Evolutionary conservation across 2,329 filamentous ascomycete genomes (phyloP).

Genomic region (Ascosphaera aggregata): DNA sequence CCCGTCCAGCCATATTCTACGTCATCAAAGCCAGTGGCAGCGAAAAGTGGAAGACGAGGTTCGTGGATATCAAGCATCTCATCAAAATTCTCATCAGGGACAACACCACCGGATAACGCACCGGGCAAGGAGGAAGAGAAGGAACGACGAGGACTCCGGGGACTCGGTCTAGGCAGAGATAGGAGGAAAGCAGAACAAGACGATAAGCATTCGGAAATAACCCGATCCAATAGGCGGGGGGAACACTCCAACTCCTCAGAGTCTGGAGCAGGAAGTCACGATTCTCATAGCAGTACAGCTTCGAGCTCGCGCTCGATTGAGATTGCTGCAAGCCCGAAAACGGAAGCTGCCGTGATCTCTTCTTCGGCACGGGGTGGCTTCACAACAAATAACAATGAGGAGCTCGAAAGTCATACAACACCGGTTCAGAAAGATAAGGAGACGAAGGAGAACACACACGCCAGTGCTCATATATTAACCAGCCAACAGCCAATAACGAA

Average conservation of each 20-base stretch:
- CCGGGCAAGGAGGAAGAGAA: background rate
- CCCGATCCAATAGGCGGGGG: background rate
- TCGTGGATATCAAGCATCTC: slow-evolving; percentile 92
- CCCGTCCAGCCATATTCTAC: background rate
- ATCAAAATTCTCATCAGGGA: slow-evolving; percentile 58
- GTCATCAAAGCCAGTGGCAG: background rate
- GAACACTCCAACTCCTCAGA: background rate
- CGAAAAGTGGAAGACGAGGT: slow-evolving; percentile 31
- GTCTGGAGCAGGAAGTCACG: background rate
- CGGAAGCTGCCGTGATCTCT: background rate
- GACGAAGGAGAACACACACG: background rate
- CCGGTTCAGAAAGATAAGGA: background rate
- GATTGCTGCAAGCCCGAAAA: background rate
- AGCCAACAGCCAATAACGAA: background rate
- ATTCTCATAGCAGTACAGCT: background rate
- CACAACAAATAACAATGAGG: background rate
- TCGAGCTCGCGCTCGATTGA: background rate
- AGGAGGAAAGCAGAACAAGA: background rate
- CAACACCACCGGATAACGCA: slow-evolving; percentile 33
- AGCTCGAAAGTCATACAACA: background rate
- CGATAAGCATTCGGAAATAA: background rate
- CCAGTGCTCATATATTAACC: background rate
- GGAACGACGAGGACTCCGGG: background rate
- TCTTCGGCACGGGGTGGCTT: background rate
- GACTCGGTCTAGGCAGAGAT: background rate